Evolutionary conservation across 73 alveolate genomes (phyloP), one percentile per base, ranked within the genome.

Genomic region (Halteria grandinella): DNA sequence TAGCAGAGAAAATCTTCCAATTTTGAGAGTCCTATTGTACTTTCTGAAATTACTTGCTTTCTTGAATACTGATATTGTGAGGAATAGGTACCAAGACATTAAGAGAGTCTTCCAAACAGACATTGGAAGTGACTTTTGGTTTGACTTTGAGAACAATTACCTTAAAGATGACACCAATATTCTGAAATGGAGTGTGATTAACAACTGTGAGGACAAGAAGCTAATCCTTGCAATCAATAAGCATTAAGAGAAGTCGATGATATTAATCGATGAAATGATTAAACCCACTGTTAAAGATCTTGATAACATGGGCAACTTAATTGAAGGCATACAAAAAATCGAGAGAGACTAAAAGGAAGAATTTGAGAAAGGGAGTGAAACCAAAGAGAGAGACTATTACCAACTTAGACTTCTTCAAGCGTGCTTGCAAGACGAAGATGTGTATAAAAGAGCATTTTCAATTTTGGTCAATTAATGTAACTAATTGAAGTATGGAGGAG

Each of bases 341-440:
- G 73, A 57, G 39, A n/a, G 37, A 29, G 37, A 33, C 5, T 29
- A 57, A 32, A 24, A 29, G 21, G 73, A 57, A 5, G 73, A 57
- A 32, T 57, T 57, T 57, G 73, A 57, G 1, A 20, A 57, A 3
- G 73, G n/a, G n/a, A n/a, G 73, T 5, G 73, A 57, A 29, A 57
- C 23, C 31, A 57, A 18, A 24, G 31, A 33, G 11, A 57, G 73
- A 29, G 31, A 53, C 55, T 57, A 57, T 33, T 53, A 50, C 37
- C 21, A 57, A 18, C 73, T 57, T 7, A 57, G 23, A 14, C 37
- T 57, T 34, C 24, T 57, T 4, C 31, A 33, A 29, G 11, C 37
- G 11, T 17, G 31, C 14, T 11, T 31, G 21, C 55, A 57, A 18
- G 37, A 57, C 73, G 55, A 50, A 2, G 53, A 57, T 57, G 37